Base-by-base conservation (phyloP, 208 protist species). In the Leishmania arabica region DNA sequence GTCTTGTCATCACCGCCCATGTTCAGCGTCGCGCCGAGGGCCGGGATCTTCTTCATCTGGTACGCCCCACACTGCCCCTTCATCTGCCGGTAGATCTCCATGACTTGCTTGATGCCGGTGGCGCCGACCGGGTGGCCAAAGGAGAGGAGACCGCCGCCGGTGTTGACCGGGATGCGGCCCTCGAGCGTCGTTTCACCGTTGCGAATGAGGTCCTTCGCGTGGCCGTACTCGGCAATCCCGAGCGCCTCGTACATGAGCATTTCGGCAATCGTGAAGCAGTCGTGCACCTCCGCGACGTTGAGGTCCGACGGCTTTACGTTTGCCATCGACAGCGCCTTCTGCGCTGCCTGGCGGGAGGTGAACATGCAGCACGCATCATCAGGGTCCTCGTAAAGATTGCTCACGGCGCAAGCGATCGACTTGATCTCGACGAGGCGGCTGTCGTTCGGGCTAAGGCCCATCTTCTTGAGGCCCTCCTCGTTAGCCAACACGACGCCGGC, bases 1-100 rank as follows among this genome's bases (percentile, higher is more conserved):
- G 95, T 97, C 91, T 98, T 98, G 87, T 98, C 96, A 79, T 97
- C 95, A 68, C 96, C 96, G 40, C 96, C 96, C 96, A 98, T 98
- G 84, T 98, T 98, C 60, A 97, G 82, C 53, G 92, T 95, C 21
- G 95, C 90, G 75, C 96, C 96, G 65, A 97, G 68, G 31, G 84
- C 87, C n/a, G 93, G 90, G 37, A 88, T 83, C 70, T 90, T 92
- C 87, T 94, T 92, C 78, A 98, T 79, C 84, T 98, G 96, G 83
- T 98, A 98, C 13, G 92, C 93, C 13, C 93, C 96, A 77, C 92
- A 96, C 77, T 89, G 86, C 0, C 95, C 95, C 90, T 98, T 98
- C 96, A 98, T 98, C 82, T 98, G 96, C 21, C 95, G 89, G 85
- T 96, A 98, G 17, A 98, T 79, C 87, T 98, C 96, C 88, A 98